Conservation (phyloP, 1,284 basidiomycete species). For the Pascua sp. region DNA sequence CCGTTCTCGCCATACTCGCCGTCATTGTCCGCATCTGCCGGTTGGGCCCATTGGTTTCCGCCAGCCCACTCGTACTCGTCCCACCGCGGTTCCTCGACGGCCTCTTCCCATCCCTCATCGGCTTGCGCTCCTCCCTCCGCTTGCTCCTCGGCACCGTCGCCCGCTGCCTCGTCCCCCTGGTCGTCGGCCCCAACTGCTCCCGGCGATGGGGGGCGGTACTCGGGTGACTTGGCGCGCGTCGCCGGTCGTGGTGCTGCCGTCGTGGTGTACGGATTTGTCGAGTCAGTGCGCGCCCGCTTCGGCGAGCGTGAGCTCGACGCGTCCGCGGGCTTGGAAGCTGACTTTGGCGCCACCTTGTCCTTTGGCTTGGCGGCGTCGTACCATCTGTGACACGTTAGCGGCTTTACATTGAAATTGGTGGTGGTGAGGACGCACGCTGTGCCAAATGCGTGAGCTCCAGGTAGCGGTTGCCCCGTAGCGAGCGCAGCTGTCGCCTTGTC, state of each 20-base stretch:
- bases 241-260: background rate
- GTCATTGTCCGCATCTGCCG: background rate
- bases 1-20: conserved; percentile 1
- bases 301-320: background rate
- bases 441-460: conserved; percentile 31
- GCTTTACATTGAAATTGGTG: no score
- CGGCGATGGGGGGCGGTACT: conserved; percentile 18
- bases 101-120: background rate
- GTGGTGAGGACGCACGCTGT: conserved; percentile 32
- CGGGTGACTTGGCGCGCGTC: conserved; percentile 4
- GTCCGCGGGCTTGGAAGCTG: background rate
- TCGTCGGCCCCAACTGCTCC: background rate
- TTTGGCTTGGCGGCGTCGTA: conserved; percentile 14
- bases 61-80: conserved; percentile 1
- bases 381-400: conserved; percentile 15
- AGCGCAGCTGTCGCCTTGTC: conserved; percentile 48
- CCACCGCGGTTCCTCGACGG: conserved; percentile 4
- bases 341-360: conserved; percentile 5
- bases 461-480: conserved; percentile 36
- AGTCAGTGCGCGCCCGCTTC: background rate
- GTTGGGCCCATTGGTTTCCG: background rate
- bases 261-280: conserved; percentile 5
- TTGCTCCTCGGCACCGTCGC: background rate
- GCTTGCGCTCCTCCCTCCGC: background rate
- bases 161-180: conserved; percentile 3